Conservation (phyloP, 352 stramenopile species). For the Pythium myriotylum region DNA sequence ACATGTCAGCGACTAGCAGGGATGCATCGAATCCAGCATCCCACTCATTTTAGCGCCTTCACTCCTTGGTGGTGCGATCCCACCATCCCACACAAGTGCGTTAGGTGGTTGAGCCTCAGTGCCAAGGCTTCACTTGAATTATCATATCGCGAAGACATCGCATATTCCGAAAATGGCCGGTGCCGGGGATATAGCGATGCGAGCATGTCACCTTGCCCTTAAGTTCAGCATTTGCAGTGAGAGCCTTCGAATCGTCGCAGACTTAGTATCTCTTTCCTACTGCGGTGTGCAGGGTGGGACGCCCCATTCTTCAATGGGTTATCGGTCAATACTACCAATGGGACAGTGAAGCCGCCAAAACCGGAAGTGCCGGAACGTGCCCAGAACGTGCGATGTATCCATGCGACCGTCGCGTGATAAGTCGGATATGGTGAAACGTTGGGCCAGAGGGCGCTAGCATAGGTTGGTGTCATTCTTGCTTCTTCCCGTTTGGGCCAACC, state of each 20-base stretch:
- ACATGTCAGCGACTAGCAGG: too few relatives aligned
- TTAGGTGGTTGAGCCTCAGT: not conserved
- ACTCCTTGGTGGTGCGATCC: too few relatives aligned
- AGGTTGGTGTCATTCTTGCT: constrained; percentile 17
- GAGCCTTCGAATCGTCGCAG: not conserved
- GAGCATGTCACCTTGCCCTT: not conserved
- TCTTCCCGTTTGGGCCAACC: constrained; percentile 22
- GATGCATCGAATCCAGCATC: too few relatives aligned
- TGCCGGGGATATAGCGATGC: not conserved
- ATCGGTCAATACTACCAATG: not conserved
- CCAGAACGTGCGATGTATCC: constrained; percentile 24
- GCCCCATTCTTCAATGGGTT: not conserved
- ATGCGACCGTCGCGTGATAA: constrained; percentile 13
- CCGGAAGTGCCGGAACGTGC: constrained; percentile 1
- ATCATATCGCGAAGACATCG: not conserved
- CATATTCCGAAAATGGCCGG: constrained; percentile 15
- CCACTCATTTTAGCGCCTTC: too few relatives aligned
- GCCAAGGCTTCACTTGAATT: not conserved
- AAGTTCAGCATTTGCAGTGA: not conserved
- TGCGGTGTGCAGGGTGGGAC: not conserved
- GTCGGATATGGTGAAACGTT: not conserved
- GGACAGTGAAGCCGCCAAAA: not conserved
- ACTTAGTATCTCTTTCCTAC: not conserved
- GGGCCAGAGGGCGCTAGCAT: not conserved
- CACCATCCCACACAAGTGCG: not conserved